These are phyloP conservation scores for Rusavskia elegans DNA, from an alignment of 495 filamentous ascomycete species.

Conservation along the genomic window DNA sequence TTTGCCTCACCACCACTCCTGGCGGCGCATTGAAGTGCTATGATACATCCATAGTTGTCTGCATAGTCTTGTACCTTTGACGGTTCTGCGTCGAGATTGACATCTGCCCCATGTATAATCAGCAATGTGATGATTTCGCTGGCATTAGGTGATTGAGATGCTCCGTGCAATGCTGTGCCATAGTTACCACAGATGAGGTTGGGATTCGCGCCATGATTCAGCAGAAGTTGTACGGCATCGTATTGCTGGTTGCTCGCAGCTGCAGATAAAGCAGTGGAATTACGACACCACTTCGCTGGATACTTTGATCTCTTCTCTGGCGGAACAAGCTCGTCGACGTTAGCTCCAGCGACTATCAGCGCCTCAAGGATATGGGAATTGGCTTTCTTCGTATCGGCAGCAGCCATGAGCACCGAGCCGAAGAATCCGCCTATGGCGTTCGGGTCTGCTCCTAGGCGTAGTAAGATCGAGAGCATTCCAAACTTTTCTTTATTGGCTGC, in stretches of 20 bases:
- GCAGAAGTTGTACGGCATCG: background rate
- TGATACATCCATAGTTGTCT: background rate
- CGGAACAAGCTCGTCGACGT: background rate
- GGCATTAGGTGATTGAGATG: background rate
- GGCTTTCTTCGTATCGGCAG: background rate
- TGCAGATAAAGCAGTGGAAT: background rate
- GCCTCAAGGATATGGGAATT: background rate
- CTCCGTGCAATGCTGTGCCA: constrained; percentile 3
- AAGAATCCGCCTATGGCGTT: background rate
- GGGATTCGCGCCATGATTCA: background rate
- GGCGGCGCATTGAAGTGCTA: background rate
- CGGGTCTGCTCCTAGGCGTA: background rate
- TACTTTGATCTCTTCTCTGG: background rate
- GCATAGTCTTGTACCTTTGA: background rate
- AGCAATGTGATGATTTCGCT: constrained; percentile 2
- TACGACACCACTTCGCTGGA: background rate
- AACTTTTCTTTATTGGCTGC: background rate
- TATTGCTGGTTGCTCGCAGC: background rate
- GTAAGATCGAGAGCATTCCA: background rate
- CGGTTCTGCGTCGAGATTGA: constrained; percentile 2
- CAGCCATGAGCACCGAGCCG: background rate
- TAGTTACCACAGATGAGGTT: background rate
- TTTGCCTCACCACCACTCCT: background rate
- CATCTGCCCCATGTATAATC: constrained; percentile 5
- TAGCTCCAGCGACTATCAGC: background rate